A percentile compares a stretch with the other conserved stretches of the same genome.
phyloP scores from a whole-genome alignment of 2,329 filamentous ascomycete genomes.

The Cercospora citrullina region DNA sequence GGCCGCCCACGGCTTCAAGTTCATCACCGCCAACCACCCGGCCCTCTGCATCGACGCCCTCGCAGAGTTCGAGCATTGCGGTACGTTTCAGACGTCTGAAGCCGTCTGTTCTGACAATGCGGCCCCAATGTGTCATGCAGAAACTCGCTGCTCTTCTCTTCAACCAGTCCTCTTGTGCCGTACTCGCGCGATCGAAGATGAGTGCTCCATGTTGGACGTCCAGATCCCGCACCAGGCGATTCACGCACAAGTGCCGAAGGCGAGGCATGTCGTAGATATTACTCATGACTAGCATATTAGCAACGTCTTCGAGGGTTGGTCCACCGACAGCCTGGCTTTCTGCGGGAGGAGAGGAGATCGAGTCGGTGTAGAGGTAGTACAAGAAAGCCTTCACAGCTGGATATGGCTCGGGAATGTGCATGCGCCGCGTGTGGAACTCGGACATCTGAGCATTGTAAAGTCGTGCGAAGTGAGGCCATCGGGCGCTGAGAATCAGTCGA shows the following conservation, averaged over 20 bases:
- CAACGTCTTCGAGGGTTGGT: conserved; percentile 74
- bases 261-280: conserved; percentile 98
- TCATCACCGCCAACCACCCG: conserved; percentile 86
- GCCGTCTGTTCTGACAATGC: conserved; percentile 83
- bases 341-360: conserved; percentile 56
- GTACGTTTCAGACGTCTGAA: conserved; percentile 78
- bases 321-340: conserved; percentile 40
- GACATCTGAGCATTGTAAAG: conserved; percentile 93
- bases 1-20: conserved; percentile 61
- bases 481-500: conserved; percentile 86
- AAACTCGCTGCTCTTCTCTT: conserved; percentile 83
- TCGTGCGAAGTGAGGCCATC: conserved; percentile 94
- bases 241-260: conserved; percentile 85
- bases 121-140: conserved; percentile 91
- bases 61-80: conserved; percentile 84
- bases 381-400: conserved; percentile 91
- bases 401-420: conserved; percentile 97
- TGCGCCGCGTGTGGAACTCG: conserved; percentile 93
- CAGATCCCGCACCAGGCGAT: conserved; percentile 83
- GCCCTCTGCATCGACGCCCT: conserved; percentile 92
- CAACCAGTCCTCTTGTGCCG: conserved; percentile 91
- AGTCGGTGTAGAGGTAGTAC: conserved; percentile 95
- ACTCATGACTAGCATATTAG: conserved; percentile 92
- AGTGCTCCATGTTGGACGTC: conserved; percentile 94
- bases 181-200: conserved; percentile 90